These are phyloP conservation scores for Grosmannia serpens DNA, from an alignment of 2,329 filamentous ascomycete species.

Conservation along the genomic window DNA sequence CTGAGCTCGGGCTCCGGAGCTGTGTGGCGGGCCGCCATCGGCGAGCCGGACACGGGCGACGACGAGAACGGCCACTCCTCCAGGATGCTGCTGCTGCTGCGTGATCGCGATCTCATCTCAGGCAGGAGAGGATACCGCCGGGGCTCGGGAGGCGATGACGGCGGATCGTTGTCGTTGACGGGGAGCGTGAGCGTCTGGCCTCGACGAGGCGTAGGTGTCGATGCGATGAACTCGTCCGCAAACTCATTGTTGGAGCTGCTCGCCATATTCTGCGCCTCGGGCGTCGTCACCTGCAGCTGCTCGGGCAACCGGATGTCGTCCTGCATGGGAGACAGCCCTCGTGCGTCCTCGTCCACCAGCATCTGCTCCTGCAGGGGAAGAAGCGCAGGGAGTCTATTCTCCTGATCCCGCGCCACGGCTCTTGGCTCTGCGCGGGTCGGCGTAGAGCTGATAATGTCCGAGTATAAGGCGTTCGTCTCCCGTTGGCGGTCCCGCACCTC, in stretches of 20 bases:
- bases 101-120: slow-evolving; percentile 40
- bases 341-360: neutral
- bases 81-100: slow-evolving; percentile 20
- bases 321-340: neutral
- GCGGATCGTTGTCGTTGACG: slow-evolving; percentile 35
- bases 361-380: neutral
- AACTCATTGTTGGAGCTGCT: slow-evolving; percentile 17
- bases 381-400: no score
- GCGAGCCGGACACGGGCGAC: slow-evolving; percentile 42
- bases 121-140: slow-evolving; percentile 39
- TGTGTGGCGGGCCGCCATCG: slow-evolving; percentile 23
- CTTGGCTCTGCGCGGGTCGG: slow-evolving; percentile 15
- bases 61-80: slow-evolving; percentile 44
- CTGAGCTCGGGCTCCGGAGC: slow-evolving; percentile 11
- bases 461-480: slow-evolving; percentile 54
- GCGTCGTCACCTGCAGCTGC: slow-evolving; percentile 28
- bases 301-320: slow-evolving; percentile 9
- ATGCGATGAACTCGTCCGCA: slow-evolving; percentile 40
- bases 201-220: slow-evolving; percentile 49
- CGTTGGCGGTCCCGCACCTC: slow-evolving; percentile 66
- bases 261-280: slow-evolving; percentile 22
- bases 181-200: slow-evolving; percentile 38
- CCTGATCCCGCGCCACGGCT: slow-evolving; percentile 12
- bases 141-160: slow-evolving; percentile 47
- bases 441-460: slow-evolving; percentile 50